phyloP scores from a whole-genome alignment of 2,329 filamentous ascomycete genomes.

The Mollisia scopiformis region DNA sequence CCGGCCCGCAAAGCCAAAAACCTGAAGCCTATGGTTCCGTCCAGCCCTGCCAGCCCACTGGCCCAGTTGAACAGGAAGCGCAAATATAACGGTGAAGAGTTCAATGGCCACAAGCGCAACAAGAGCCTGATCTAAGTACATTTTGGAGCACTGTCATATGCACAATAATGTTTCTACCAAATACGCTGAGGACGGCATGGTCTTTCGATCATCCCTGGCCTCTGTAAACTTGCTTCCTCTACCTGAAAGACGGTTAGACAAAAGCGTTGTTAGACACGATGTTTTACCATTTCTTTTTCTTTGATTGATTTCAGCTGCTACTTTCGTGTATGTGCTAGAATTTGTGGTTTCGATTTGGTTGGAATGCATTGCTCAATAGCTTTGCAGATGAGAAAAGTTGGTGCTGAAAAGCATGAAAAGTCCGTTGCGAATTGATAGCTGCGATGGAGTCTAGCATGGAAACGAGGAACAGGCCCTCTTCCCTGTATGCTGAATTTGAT shows the following conservation, averaged over 20 bases:
- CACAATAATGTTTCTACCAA: not conserved
- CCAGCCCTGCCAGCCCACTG: conserved; percentile 33
- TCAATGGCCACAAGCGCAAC: conserved; percentile 30
- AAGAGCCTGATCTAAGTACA: conserved; percentile 29
- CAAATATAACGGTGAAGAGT: conserved; percentile 30
- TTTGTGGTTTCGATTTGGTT: not conserved
- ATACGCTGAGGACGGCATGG: conserved; percentile 3
- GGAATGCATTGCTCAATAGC: not conserved
- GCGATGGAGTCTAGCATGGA: not conserved
- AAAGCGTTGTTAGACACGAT: conserved; percentile 1
- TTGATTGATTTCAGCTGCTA: not conserved
- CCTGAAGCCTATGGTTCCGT: conserved; percentile 11
- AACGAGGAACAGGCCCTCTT: not conserved
- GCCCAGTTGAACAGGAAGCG: conserved; percentile 30
- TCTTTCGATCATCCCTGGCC: conserved; percentile 3
- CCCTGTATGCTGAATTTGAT: not conserved
- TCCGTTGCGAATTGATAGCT: not conserved
- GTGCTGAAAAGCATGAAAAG: not conserved
- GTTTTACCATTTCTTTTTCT: not conserved
- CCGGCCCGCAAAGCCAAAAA: conserved; percentile 55
- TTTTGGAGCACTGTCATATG: not conserved
- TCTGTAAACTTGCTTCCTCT: not conserved
- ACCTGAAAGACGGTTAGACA: conserved; percentile 4
- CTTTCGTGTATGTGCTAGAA: not conserved
- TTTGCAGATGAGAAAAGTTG: not conserved